Evolutionary conservation across 2,329 filamentous ascomycete genomes (phyloP), one percentile per base, ranked within the genome.

Genomic region (Neonectria faginata): DNA sequence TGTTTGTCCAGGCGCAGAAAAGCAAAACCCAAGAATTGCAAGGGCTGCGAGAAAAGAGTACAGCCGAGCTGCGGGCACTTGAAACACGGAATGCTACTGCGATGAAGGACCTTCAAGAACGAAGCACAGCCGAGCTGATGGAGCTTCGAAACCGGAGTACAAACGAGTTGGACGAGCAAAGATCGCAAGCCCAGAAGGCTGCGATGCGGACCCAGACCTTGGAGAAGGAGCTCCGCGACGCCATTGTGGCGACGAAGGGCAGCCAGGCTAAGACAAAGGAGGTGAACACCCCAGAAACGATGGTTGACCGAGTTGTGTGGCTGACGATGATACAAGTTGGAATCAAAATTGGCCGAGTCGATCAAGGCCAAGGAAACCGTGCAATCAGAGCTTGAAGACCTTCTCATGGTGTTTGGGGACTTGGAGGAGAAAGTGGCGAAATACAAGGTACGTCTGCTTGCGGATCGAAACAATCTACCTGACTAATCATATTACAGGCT

Each of bases 391-490:
- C 82, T 95, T 50, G 92, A 96, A 70, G 92, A 96, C 76, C 83
- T 95, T 58, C 81, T 96, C 39, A 91, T 95, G 81, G 90, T 96
- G 5, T 93, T 94, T 78, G 89, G 88, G 14, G 92, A 96, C 74
- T 75, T 94, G 18, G 92, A 96, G 78, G 91, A 93, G 58, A 95
- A 94, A 80, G 83, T 89, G 53, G 84, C 85, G 45, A 88, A 87
- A 71, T 93, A 95, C 75, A 95, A 92, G 85, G 91, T 91, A 79
- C 69, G 84, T 64, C 27, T 18, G 29, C 16, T n/a, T 10, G 41
- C 18, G 3, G 3, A 18, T 36, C 1, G n/a, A 6, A 6, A 9
- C 11, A 14, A 16, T 20, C 22, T 33, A 33, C 57, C 60, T 73
- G 47, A 71, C 59, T 50, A 42, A 44, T 56, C 18, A 22, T n/a